A percentile compares a stretch with the other conserved stretches of the same genome.
Conservation (phyloP, 441 rosid genomes). For the Eruca vesicaria region DNA sequence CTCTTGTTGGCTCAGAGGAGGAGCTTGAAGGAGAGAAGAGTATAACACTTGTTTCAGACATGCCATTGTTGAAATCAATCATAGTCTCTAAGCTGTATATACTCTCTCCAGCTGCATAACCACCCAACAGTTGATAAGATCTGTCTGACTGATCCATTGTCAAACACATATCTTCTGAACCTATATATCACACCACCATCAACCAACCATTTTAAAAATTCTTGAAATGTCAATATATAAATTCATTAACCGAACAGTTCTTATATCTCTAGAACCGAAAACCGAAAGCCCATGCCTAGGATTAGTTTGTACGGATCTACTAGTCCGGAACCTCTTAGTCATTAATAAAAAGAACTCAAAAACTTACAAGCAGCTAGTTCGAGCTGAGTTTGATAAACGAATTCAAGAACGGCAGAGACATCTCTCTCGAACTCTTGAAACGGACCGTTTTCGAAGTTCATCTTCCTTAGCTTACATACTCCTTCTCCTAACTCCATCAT, state of each 20-base stretch:
- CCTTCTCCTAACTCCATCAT: constrained; percentile 98
- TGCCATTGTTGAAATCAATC: constrained; percentile 32
- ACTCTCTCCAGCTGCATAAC: constrained; percentile 66
- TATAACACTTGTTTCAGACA: constrained; percentile 31
- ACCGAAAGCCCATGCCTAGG: no score
- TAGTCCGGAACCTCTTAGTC: no score
- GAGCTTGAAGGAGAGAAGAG: constrained; percentile 45
- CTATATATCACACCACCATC: constrained; percentile 32
- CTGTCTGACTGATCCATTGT: constrained; percentile 79
- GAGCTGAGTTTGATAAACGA: constrained; percentile 79
- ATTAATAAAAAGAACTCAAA: not conserved
- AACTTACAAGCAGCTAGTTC: constrained; percentile 88
- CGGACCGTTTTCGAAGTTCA: constrained; percentile 68
- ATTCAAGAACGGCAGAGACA: constrained; percentile 64
- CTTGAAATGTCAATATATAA: not conserved
- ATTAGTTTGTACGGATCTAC: no score
- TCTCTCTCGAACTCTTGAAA: constrained; percentile 70
- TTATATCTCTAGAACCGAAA: no score
- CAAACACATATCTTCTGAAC: constrained; percentile 68
- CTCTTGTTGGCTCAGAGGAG: constrained; percentile 37
- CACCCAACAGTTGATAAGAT: constrained; percentile 78
- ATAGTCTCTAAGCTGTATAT: constrained; percentile 49
- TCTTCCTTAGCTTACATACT: constrained; percentile 74
- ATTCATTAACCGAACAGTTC: no score
- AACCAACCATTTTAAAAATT: not conserved